Base-by-base conservation (phyloP, 176 grass and related monocot species). In the Lolium rigidum region DNA sequence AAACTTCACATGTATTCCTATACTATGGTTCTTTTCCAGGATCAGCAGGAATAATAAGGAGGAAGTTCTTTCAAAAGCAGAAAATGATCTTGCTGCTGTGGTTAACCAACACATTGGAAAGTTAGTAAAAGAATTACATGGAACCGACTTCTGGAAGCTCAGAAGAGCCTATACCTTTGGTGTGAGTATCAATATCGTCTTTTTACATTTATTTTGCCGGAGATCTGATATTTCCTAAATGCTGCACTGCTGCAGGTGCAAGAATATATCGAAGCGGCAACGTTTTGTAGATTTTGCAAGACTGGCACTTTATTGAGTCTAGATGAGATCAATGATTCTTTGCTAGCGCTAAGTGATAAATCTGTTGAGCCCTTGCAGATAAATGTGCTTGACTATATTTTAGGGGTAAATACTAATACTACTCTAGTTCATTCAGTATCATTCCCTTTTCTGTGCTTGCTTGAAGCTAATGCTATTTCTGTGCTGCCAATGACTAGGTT, bases 91-190 rank as follows among this genome's bases (percentile, higher is more conserved):
- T 83, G 82, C 84, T 49, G 61, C 56, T 86, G 96, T 98, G 63
- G 93, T 92, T 37, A 88, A 89, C 85, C 90, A 94, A 28, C 89
- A 89, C 80, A 94, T 98, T 84, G 83, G 90, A 59, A 98, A 91
- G 77, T 85, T 98, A 91, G 88, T 98, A 18, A 92, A 95, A 82
- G 96, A 98, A 90, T 86, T 98, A 71, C 86, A 92, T 67, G 96
- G 96, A 62, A 94, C 93, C 2, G 96, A 98, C 84, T 98, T 98
- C 86, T 98, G 93, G 96, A 98, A 94, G 88, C 96, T 98, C 20
- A 94, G 96, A 92, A 90, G 96, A 60, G 86, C 96, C 61, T 98
- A 98, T 83, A 95, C 96, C 56, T 92, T 91, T 86, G 96, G 87
- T 80, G 96, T 98, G 79, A 90, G 93, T 86, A 85, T 71, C 14